Base-by-base conservation (phyloP, 2,329 filamentous ascomycete genomes). In the Pestalotiopsis sp. region DNA sequence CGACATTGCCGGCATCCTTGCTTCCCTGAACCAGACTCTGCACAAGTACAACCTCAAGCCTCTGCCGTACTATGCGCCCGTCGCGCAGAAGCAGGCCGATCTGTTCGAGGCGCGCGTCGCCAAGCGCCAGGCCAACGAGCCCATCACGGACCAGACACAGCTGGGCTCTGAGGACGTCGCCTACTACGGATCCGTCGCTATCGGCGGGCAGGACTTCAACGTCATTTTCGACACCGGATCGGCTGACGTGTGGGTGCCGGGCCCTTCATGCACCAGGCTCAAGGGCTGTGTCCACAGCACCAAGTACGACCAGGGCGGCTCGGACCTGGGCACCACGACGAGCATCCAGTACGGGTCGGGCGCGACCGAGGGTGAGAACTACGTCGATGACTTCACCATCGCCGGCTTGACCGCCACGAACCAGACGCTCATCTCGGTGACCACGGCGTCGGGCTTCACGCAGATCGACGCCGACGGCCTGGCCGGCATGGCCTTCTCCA, bases 401-500 rank as follows among this genome's bases (percentile, higher is more conserved):
- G 69, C 67, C 1, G 69, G 69, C 17, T 56, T 70, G 39, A 58
- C 66, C 0, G 62, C 71, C 2, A 72, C 63, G 1, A 67, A 71
- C 6, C 74, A 76, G 31, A 67, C 71, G 17, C 79, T 80, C 64
- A 72, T 81, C 4, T 72, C 74, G 12, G 78, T 75, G 36, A 76
- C 76, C 67, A 67, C 74, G 65, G 76, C 70, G 56, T 72, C 67
- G 25, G 80, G 78, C 78, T 68, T 69, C 0, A 59, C 57, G 5
- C 56, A 73, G 11, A 71, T 77, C 6, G 70, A 80, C 1, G 76
- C 74, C 4, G 76, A 80, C 58, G 80, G 80, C n/a, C 80, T 81
- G 70, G 63, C 81, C 31, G 80, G 80, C 0, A 71, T 81, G 6
- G 75, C 75, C 2, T 81, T 81, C 36, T 69, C 71, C 17, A 75